Evolutionary conservation across 2,329 filamentous ascomycete species (phyloP), one percentile per base, ranked within the genome.

Genomic region (Microsporum canis): DNA sequence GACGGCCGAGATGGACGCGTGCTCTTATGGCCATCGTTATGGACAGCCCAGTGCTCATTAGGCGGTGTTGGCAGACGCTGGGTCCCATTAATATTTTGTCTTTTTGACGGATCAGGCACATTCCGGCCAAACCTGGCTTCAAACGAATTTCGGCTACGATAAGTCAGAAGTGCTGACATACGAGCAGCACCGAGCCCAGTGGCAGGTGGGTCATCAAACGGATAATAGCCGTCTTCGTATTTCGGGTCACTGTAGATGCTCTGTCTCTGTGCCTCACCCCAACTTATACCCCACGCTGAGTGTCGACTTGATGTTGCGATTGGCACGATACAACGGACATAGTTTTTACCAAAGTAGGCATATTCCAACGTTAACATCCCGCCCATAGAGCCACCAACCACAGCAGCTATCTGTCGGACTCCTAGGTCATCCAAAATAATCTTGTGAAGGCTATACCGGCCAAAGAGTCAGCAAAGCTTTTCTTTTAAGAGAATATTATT

Each of bases 181-280:
- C 94, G 90, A 31, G 94, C 94, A 5, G 94, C 94, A 10, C 91
- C 91, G 1, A 99, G 82, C 0, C 94, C 94, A 0, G 91, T 88
- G 0, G 85, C 79, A 0, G 94, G 94, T 38, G 91, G 91, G 67
- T 97, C 90, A 36, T 88, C 82, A 68, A 94, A 95, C 0, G 84
- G 70, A 72, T 97, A 99, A 76, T 96, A 97, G 51, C 94, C 94
- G 70, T 97, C 91, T 64, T 96, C 91, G 73, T 99, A 99, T 77
- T 96, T 97, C 36, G 94, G 94, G 72, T 99, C 94, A 43, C 90
- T 91, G 76, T 97, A 99, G 72, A 99, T 97, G 80, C 79, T 79
- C 66, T 82, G 80, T 62, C 81, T 71, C 67, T 83, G 81, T 5
- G 80, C 78, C 69, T 84, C 81, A 2, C 79, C 79, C 80, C 81